Evolutionary conservation across 73 alveolate species (phyloP).

Genomic region (Tetrahymena borealis): DNA sequence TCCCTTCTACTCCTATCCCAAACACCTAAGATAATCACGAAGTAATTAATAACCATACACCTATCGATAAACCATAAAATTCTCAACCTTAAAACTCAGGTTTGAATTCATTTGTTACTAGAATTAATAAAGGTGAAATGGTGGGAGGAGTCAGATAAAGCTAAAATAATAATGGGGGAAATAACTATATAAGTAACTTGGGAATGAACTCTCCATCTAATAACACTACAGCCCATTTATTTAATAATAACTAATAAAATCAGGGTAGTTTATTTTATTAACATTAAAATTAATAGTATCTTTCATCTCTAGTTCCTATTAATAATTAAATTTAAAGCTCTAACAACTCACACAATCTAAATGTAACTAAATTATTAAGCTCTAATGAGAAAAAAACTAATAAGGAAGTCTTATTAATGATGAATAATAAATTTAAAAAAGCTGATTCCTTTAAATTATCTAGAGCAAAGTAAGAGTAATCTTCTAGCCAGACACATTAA

Average conservation of each 20-base stretch:
- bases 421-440: neutral
- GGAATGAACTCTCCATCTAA: neutral
- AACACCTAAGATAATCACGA: neutral
- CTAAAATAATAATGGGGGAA: neutral
- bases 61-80: neutral
- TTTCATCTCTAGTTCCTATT: neutral
- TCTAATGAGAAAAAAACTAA: neutral
- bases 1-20: neutral
- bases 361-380: neutral
- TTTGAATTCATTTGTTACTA: neutral
- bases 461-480: neutral
- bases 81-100: neutral
- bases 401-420: neutral
- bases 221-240: too few relatives aligned
- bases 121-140: neutral
- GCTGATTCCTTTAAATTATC: neutral
- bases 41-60: neutral
- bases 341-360: neutral
- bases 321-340: neutral
- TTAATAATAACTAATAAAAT: neutral
- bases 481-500: neutral
- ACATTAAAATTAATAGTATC: neutral
- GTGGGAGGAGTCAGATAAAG: neutral
- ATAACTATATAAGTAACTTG: neutral
- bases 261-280: neutral